Evolutionary conservation across 495 filamentous ascomycete genomes (phyloP), one percentile per base, ranked within the genome.

Genomic region (Talaromyces proteolyticus): DNA sequence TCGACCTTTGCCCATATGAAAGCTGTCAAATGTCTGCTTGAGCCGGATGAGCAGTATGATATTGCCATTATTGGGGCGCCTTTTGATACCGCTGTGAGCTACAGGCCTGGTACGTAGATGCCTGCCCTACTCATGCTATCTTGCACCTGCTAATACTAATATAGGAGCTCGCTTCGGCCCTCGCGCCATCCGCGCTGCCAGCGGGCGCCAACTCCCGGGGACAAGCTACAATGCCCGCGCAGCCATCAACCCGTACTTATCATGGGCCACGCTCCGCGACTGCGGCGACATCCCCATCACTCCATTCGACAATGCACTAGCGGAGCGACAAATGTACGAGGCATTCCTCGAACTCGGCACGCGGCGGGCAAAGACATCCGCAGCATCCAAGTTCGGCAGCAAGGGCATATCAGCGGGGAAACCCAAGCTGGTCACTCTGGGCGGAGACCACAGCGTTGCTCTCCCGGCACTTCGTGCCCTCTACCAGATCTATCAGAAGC

Each of bases 211-310:
- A 63, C 84, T 82, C 37, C 69, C 80, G 14, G 84, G 84, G 49
- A 81, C 86, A 16, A 81, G 81, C 64, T 93, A 84, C 76, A 93
- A 93, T 64, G 79, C 84, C 1, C 82, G 86, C 7, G 86, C 86
- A 0, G 76, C 75, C 12, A 78, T 92, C 37, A 93, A 93, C 63
- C 89, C 88, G 1, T 90, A 89, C 64, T 62, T 65, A 29, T 86
- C 76, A 39, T 89, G 84, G 81, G 86, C 85, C 3, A 79, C 69
- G 17, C 78, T 92, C 51, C 71, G 89, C 47, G 87, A 91, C 70
- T 91, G 87, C 66, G 87, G 88, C 23, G 88, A 92, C 61, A 87
- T 91, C 56, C 88, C 88, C n/a, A 75, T 88, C 49, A 82, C 81
- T 4, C 87, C 88, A 0, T 82, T 89, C 50, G 87, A 91, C 68